Conservation (phyloP, 345 rosid species). For the Lumnitzera racemosa region DNA sequence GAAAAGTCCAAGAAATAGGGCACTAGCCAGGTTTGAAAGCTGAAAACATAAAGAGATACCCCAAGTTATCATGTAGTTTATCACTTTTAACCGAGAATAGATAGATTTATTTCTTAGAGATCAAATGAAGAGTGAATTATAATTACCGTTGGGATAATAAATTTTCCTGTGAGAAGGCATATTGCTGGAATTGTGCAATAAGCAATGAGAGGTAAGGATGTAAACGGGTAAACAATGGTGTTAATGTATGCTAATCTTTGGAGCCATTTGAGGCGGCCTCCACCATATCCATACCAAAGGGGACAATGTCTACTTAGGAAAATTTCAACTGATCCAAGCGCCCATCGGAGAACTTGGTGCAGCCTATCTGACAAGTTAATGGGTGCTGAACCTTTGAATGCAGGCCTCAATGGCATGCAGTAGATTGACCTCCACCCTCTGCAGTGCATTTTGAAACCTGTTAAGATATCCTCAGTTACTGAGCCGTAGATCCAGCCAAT, state of each 20-base stretch:
- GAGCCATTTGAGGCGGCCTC: slow-evolving; percentile 89
- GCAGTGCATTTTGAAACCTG: slow-evolving; percentile 98
- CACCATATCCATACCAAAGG: slow-evolving; percentile 92
- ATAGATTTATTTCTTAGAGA: too few relatives aligned
- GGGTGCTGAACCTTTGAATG: slow-evolving; percentile 99
- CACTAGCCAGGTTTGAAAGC: slow-evolving; percentile 92
- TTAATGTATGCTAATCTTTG: slow-evolving; percentile 86
- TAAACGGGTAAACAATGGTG: slow-evolving; percentile 97
- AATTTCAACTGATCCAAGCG: slow-evolving; percentile 93
- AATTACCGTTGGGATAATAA: slow-evolving; percentile 91
- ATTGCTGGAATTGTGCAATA: slow-evolving; percentile 89
- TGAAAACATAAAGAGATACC: slow-evolving; percentile 13
- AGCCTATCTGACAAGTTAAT: slow-evolving; percentile 89
- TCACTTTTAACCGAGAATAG: too few relatives aligned
- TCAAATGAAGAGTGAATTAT: slow-evolving; percentile 1
- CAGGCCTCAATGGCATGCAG: slow-evolving; percentile 96
- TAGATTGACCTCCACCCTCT: slow-evolving; percentile 98
- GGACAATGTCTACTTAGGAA: slow-evolving; percentile 97
- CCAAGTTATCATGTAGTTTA: too few relatives aligned
- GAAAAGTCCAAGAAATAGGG: slow-evolving; percentile 85
- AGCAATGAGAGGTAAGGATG: slow-evolving; percentile 89
- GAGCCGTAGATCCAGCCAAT: slow-evolving; percentile 99
- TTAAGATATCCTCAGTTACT: slow-evolving; percentile 87
- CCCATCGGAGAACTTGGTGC: slow-evolving; percentile 97
- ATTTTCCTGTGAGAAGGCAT: slow-evolving; percentile 95